A percentile compares a stretch with the other conserved stretches of the same genome.
These are phyloP conservation scores for Globisporangium middletonii DNA, from an alignment of 352 stramenopile genomes.

Conservation along the genomic window DNA sequence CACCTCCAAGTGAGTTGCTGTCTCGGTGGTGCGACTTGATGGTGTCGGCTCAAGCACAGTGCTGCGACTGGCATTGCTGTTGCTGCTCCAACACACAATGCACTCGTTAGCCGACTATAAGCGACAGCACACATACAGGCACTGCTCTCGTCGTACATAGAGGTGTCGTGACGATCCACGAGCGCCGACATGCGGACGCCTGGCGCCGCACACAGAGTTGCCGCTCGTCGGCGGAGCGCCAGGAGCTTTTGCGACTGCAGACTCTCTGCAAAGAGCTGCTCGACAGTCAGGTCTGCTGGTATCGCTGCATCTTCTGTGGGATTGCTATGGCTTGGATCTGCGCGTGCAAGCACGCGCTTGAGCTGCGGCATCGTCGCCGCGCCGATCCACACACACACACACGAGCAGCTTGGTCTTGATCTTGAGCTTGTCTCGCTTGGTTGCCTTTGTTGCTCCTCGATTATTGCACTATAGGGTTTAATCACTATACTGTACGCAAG, in stretches of 20 bases:
- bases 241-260: conserved; percentile 25
- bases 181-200: conserved; percentile 26
- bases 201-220: conserved; percentile 30
- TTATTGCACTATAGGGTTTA: too few species aligned
- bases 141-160: conserved; percentile 8
- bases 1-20: too few species aligned
- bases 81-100: not conserved
- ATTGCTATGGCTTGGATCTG: not conserved
- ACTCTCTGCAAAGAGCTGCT: conserved; percentile 50
- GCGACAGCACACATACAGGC: not conserved
- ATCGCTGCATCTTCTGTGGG: conserved; percentile 11
- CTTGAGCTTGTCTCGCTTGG: not conserved
- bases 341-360: conserved; percentile 19
- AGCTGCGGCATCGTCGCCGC: conserved; percentile 32
- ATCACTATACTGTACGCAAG: too few species aligned
- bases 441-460: not conserved
- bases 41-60: too few species aligned
- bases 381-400: not conserved
- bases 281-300: conserved; percentile 19
- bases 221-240: conserved; percentile 21
- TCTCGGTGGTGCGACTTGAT: too few species aligned
- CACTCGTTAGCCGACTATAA: not conserved
- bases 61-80: too few species aligned
- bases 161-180: not conserved
- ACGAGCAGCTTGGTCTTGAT: too few species aligned